Conservation (phyloP, 495 filamentous ascomycete genomes). For the Clavariopsis aquatica region DNA sequence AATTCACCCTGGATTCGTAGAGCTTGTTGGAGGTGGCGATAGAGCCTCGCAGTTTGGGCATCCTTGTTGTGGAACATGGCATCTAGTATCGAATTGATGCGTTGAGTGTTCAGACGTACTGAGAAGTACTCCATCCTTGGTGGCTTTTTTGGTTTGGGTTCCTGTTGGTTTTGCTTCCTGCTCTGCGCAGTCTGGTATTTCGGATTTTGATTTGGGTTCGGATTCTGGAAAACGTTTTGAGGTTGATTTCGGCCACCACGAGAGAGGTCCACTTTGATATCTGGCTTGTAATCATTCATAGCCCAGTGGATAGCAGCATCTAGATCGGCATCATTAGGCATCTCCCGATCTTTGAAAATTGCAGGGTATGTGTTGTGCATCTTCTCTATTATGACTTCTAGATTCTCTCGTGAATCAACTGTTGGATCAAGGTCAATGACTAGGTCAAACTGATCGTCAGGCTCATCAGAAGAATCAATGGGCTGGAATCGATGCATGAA, state of each 20-base stretch:
- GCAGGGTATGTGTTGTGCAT: slow-evolving; percentile 73
- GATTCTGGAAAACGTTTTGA: slow-evolving; percentile 29
- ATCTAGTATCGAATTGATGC: slow-evolving; percentile 64
- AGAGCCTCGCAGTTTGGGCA: slow-evolving; percentile 62
- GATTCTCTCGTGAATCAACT: slow-evolving; percentile 75
- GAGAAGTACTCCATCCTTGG: slow-evolving; percentile 81
- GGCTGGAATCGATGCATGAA: slow-evolving; percentile 86
- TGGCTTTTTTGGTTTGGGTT: slow-evolving; percentile 39
- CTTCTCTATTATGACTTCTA: slow-evolving; percentile 73
- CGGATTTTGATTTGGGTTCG: slow-evolving; percentile 15
- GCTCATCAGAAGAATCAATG: slow-evolving; percentile 59
- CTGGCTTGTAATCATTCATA: slow-evolving; percentile 74
- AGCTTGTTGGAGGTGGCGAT: slow-evolving; percentile 68
- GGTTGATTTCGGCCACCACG: slow-evolving; percentile 46
- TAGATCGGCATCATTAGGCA: slow-evolving; percentile 72
- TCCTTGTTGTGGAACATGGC: slow-evolving; percentile 61
- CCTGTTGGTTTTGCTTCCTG: not conserved
- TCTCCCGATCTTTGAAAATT: slow-evolving; percentile 61
- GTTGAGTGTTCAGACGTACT: slow-evolving; percentile 60
- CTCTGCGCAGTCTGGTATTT: not conserved
- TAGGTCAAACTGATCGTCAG: slow-evolving; percentile 76
- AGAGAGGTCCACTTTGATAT: slow-evolving; percentile 71
- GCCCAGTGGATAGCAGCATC: slow-evolving; percentile 78
- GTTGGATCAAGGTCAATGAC: slow-evolving; percentile 83
- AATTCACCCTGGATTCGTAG: slow-evolving; percentile 81